A percentile compares a stretch with the other conserved stretches of the same genome.
phyloP scores from a whole-genome alignment of 169 alveolate species.

The Plasmodium coatneyi region DNA sequence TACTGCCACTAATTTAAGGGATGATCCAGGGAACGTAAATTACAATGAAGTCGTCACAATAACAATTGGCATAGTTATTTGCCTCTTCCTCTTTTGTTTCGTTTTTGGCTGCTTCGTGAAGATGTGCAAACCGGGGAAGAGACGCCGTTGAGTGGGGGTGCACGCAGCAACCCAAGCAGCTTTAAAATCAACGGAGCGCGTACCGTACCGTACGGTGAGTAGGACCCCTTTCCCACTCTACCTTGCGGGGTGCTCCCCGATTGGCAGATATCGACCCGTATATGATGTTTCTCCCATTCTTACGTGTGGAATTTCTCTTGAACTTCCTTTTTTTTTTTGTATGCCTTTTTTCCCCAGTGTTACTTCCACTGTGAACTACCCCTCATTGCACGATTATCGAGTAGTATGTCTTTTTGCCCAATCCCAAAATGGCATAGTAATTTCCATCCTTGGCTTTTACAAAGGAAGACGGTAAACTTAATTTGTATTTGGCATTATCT shows the following conservation, averaged over 20 bases:
- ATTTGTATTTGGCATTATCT: background rate
- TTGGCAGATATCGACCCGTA: too few relatives aligned
- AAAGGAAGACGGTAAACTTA: background rate
- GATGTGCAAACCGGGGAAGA: constrained; percentile 43
- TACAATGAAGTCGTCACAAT: constrained; percentile 44
- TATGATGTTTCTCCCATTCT: too few relatives aligned
- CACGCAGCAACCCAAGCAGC: background rate
- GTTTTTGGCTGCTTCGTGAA: constrained; percentile 39
- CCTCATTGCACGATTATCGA: constrained; percentile 20
- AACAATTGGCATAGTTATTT: constrained; percentile 41
- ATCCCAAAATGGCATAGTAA: constrained; percentile 23
- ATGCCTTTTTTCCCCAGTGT: background rate
- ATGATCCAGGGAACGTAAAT: constrained; percentile 61
- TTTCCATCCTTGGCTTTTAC: background rate
- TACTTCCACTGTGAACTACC: background rate
- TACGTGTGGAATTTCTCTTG: too few relatives aligned
- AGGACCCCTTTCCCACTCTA: background rate
- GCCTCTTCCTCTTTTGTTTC: constrained; percentile 62
- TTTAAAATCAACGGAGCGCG: background rate
- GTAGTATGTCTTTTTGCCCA: constrained; percentile 29
- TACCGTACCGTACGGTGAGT: background rate
- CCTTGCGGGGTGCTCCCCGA: background rate
- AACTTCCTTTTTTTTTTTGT: too few relatives aligned
- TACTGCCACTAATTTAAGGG: constrained; percentile 44
- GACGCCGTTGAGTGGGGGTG: constrained; percentile 8